Evolutionary conservation across 2,329 filamentous ascomycete genomes (phyloP), one percentile per base, ranked within the genome.

Genomic region (Pyricularia pennisetigena): DNA sequence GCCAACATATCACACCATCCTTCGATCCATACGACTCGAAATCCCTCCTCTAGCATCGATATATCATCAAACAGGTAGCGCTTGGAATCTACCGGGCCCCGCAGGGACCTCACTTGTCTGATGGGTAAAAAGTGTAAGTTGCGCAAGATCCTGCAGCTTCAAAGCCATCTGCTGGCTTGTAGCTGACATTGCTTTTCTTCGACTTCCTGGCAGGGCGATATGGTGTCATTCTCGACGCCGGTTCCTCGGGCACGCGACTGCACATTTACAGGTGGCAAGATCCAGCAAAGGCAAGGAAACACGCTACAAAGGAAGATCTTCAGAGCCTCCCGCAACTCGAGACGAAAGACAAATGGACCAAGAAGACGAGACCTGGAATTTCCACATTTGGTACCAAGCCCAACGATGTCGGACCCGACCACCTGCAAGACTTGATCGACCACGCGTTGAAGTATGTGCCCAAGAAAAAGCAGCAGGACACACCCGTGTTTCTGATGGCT

Each of bases 201-300:
- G 66, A 28, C 9, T 67, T 10, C 20, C 16, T 63, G 24, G 4
- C 30, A 88, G 85, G 83, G 75, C 85, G 87, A 81, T 97, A 96
- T 84, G 95, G 94, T 77, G 92, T 98, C 74, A 94, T 99, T 76
- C 87, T 99, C 75, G 95, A 99, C 85, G 95, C 95, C 77, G 95
- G 95, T 73, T 98, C 95, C 79, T 98, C 95, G 78, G 94, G 95
- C 77, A 98, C 94, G 74, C 91, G 95, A 77, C 85, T 97, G 71
- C 93, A 99, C 78, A 88, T 99, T 69, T 99, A 99, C 81, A 88
- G 89, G 79, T 99, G 95, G 95, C 87, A 94, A 75, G 90, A 96
- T 75, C 88, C 89, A 71, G 82, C 86, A 57, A 84, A 84, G 72
- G 90, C 91, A 71, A 82, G 87, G 74, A 83, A 88, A 70, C 81